Conservation (phyloP, 2,329 filamentous ascomycete species). For the Aspergillus transmontanensis region DNA sequence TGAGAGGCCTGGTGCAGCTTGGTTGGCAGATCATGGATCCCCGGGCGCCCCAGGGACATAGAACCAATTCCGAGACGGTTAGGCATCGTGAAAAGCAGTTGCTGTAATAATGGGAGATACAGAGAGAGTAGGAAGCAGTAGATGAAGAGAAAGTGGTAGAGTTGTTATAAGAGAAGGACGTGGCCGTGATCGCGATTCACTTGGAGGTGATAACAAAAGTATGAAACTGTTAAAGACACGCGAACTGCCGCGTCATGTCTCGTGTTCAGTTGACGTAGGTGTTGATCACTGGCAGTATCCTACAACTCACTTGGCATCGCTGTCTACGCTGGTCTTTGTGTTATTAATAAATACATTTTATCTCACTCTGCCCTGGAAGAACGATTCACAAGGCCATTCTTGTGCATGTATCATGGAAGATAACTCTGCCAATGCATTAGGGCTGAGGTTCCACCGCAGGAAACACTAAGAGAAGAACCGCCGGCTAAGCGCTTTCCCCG, state of each 20-base stretch:
- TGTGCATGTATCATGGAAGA: background rate
- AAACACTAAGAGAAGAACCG: background rate
- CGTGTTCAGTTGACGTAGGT: background rate
- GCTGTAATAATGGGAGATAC: background rate
- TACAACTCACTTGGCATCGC: background rate
- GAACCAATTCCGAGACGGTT: constrained; percentile 67
- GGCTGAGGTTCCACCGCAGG: background rate
- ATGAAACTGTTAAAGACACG: background rate
- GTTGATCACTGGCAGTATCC: background rate
- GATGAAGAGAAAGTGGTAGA: background rate
- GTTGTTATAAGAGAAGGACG: background rate
- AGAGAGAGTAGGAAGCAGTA: too few relatives aligned
- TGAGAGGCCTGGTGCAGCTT: constrained; percentile 69
- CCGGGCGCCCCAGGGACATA: constrained; percentile 74
- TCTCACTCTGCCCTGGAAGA: background rate
- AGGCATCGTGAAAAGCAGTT: constrained; percentile 20
- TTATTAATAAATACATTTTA: background rate
- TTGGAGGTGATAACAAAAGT: background rate
- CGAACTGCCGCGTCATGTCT: background rate
- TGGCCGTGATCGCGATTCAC: background rate
- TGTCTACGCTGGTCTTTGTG: background rate
- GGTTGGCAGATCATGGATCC: constrained; percentile 66
- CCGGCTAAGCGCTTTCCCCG: constrained; percentile 13
- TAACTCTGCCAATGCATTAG: background rate
- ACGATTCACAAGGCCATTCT: background rate